These are phyloP conservation scores for Fraxinus xanthoxyloides DNA, from an alignment of 305 asterid genomes.

Conservation along the genomic window DNA sequence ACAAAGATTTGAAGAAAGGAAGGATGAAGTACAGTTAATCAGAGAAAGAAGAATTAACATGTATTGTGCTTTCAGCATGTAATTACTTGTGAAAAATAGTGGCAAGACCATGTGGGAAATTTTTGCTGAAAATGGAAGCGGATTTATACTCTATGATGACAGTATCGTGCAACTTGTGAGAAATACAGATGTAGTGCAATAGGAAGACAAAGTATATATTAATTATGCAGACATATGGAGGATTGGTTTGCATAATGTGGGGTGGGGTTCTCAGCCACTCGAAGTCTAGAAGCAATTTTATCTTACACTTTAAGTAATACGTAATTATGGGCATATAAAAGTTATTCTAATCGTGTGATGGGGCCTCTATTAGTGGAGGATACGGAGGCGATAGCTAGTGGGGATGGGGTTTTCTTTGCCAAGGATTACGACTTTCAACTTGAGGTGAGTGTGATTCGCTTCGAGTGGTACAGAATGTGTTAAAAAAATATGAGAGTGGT, in stretches of 20 bases:
- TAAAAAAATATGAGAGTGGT: no score
- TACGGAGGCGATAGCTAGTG: background rate
- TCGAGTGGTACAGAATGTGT: no score
- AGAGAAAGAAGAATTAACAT: background rate
- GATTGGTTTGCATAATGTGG: background rate
- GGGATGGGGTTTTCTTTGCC: background rate
- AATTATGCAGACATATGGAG: background rate
- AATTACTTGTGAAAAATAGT: background rate
- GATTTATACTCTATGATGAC: background rate
- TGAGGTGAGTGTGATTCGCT: no score
- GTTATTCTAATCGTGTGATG: background rate
- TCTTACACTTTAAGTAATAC: background rate
- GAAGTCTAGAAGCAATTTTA: background rate
- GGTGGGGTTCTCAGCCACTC: background rate
- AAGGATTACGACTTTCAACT: background rate
- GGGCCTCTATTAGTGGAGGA: background rate
- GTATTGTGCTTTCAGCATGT: background rate
- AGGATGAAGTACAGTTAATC: background rate
- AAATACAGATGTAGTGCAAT: background rate
- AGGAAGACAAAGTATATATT: background rate
- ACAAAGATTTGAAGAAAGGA: background rate
- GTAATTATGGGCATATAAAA: background rate
- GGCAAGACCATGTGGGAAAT: background rate
- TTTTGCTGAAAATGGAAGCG: no score
- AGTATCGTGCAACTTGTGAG: background rate